Conservation (phyloP, 169 alveolate species). For the Cryptosporidium andersoni region DNA sequence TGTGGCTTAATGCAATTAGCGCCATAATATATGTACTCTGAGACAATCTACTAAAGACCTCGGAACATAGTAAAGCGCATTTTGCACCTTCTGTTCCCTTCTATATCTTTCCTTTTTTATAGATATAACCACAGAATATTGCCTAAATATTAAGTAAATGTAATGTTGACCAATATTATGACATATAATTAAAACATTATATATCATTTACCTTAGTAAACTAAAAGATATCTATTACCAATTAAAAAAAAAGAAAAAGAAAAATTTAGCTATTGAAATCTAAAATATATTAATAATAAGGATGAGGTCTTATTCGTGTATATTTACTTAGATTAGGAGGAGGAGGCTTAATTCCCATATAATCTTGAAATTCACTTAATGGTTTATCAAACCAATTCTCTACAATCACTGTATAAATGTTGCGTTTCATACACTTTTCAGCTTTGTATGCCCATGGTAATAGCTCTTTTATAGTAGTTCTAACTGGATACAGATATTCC, state of each 20-base stretch:
- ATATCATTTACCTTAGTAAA: neutral
- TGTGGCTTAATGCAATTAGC: too few species aligned
- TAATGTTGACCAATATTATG: neutral
- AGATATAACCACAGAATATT: too few species aligned
- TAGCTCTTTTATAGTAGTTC: constrained; percentile 4
- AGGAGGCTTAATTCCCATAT: constrained; percentile 2
- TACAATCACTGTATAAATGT: constrained; percentile 1
- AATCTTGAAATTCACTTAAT: constrained; percentile 14
- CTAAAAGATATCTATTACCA: neutral
- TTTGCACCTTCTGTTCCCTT: too few species aligned
- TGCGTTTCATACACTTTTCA: constrained; percentile 7
- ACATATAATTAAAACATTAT: neutral
- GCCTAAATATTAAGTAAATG: too few species aligned
- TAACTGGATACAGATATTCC: neutral
- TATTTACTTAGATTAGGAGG: constrained; percentile 5
- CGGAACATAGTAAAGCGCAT: too few species aligned
- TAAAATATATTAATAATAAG: neutral
- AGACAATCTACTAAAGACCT: too few species aligned
- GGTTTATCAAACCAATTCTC: constrained; percentile 24
- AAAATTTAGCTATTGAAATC: neutral
- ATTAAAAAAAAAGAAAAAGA: neutral
- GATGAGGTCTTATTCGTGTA: constrained; percentile 8
- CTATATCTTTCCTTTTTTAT: too few species aligned
- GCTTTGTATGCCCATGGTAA: constrained; percentile 11
- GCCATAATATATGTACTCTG: too few species aligned